A percentile compares a stretch with the other conserved stretches of the same genome.
Evolutionary conservation across 345 rosid genomes (phyloP).

Genomic region (Gossypium raimondii): DNA sequence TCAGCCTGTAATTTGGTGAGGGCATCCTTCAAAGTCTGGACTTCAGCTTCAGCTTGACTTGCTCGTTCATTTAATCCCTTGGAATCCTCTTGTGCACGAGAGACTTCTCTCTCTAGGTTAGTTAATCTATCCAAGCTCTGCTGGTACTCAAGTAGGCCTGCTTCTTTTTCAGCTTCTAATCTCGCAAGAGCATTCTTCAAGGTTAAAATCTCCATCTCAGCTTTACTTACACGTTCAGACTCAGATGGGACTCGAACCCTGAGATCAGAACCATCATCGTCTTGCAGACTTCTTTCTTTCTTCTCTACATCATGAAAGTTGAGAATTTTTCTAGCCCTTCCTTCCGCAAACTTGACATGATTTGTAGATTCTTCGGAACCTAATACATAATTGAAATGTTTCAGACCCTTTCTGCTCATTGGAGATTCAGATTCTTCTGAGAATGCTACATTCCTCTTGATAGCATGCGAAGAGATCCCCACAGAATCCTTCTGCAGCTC

Average conservation of each 20-base stretch:
- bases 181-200: constrained; percentile 75
- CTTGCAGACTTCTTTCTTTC: constrained; percentile 28
- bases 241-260: constrained; percentile 46
- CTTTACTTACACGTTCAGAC: constrained; percentile 56
- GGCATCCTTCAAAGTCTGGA: constrained; percentile 55
- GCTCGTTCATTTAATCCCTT: constrained; percentile 57
- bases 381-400: constrained; percentile 43
- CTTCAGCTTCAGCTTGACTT: constrained; percentile 74
- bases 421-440: constrained; percentile 52
- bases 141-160: constrained; percentile 61
- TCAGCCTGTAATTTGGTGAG: constrained; percentile 57
- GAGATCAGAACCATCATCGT: constrained; percentile 25
- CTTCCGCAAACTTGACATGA: constrained; percentile 37
- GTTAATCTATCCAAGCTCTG: constrained; percentile 68
- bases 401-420: constrained; percentile 50
- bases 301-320: constrained; percentile 58
- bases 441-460: constrained; percentile 58
- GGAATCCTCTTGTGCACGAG: constrained; percentile 66
- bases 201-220: constrained; percentile 67
- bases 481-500: constrained; percentile 59
- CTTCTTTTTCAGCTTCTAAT: constrained; percentile 90
- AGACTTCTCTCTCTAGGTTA: constrained; percentile 65
- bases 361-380: constrained; percentile 34
- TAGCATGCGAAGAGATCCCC: constrained; percentile 44
- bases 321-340: constrained; percentile 70